Base-by-base conservation (phyloP, 208 protist species). In the Leptomonas seymouri region DNA sequence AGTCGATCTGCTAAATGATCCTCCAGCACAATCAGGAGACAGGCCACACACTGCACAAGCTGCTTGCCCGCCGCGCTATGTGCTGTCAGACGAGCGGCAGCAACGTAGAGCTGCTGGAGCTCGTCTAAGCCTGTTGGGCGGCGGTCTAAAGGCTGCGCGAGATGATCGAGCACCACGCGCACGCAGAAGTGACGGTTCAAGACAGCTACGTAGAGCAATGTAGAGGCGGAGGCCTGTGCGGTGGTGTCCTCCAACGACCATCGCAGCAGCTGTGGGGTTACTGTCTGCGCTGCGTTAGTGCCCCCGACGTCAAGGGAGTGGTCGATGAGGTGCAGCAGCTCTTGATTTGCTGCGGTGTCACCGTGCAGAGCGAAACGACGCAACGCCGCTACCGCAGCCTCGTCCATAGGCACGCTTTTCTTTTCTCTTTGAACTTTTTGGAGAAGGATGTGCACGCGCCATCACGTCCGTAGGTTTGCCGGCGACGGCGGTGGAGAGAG, bases 131-230 rank as follows among this genome's bases (percentile, higher is more conserved):
- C 81, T 1, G 39, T 60, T 0, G 87, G 79, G 39, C 80, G 64
- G 18, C 60, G 61, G 49, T 91, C 85, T 9, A 83, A 16, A 3
- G 90, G 75, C 20, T 81, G 78, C 12, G 81, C 71, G 11, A 89
- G 67, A 6, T 77, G 73, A 15, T 71, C 50, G 21, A 85, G 78
- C 18, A 95, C 49, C 42, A 81, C 46, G 21, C 77, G 71, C 14
- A 85, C 36, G 59, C 86, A 90, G 60, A 91, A 86, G 45, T 86
- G 55, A 34, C 85, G 80, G 55, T 93, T 95, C 2, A 93, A 56
- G 41, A 90, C 78, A 15, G 79, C 51, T 14, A 89, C 76, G 44
- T 90, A 82, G 18, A 84, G 64, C 18, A 84, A 20, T 4, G 42
- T 16, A 0, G 74, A 44, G 21, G 56, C 20, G 3, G 74, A 68